Conservation (phyloP, 164 flowering plant species). For the Stephania cephalantha region DNA sequence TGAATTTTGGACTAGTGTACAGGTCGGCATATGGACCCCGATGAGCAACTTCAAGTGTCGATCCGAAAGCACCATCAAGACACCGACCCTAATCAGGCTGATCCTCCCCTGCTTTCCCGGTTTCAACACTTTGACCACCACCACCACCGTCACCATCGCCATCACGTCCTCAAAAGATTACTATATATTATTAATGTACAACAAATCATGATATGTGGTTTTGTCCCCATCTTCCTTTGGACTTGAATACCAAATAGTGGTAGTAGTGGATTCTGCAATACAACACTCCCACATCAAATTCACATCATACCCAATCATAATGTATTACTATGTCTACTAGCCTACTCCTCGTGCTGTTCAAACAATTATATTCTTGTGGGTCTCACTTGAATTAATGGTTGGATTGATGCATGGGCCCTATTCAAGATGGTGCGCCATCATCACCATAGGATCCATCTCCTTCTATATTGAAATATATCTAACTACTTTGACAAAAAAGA, state of each 20-base stretch:
- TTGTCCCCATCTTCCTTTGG: conserved; percentile 1
- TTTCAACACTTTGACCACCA: conserved; percentile 1
- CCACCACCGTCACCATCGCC: background rate
- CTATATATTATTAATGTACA: background rate
- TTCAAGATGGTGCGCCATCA: background rate
- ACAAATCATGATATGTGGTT: background rate
- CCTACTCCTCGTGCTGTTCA: too few species aligned
- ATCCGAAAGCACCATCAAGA: background rate
- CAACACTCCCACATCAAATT: background rate
- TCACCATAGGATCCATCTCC: background rate
- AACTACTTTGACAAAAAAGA: too few species aligned
- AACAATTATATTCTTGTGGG: too few species aligned
- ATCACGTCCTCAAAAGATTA: too few species aligned
- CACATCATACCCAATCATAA: background rate
- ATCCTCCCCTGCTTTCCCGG: background rate
- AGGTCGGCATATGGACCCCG: too few species aligned
- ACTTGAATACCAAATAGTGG: background rate
- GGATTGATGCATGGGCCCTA: background rate
- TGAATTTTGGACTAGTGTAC: too few species aligned
- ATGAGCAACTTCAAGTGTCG: background rate
- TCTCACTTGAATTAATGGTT: background rate
- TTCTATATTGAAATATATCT: too few species aligned
- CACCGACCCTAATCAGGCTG: background rate
- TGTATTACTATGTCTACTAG: background rate
- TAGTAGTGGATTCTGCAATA: too few species aligned